Percentiles rank a stretch among this genome's conserved stretches.
phyloP scores from a whole-genome alignment of 1,284 basidiomycete species.

The Fomes fomentarius region DNA sequence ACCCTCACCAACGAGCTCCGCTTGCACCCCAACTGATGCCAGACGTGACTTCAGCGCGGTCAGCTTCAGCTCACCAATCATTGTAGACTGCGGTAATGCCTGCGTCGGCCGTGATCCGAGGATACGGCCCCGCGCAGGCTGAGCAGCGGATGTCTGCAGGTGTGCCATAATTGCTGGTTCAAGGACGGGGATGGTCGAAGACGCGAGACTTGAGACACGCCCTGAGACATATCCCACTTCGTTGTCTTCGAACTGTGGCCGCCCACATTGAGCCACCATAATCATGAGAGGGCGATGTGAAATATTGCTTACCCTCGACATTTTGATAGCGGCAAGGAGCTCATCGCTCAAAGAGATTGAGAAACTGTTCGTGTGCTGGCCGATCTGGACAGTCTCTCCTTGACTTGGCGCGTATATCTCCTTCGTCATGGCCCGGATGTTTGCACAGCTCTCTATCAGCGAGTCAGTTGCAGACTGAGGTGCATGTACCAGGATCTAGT shows the following conservation, averaged over 20 bases:
- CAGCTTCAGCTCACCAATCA: constrained; percentile 95
- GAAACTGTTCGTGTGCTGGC: constrained; percentile 94
- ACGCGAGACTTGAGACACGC: constrained; percentile 79
- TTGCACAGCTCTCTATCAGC: constrained; percentile 79
- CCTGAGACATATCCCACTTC: constrained; percentile 93
- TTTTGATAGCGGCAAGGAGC: constrained; percentile 77
- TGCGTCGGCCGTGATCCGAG: constrained; percentile 64
- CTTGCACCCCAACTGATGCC: constrained; percentile 74
- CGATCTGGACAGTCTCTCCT: constrained; percentile 84
- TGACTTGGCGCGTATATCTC: constrained; percentile 84
- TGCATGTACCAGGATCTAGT: constrained; percentile 90
- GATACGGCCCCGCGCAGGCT: constrained; percentile 41
- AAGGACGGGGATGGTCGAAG: constrained; percentile 73
- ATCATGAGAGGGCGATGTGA: neutral
- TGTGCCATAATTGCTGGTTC: constrained; percentile 47
- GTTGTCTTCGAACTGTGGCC: constrained; percentile 89
- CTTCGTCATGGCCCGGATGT: constrained; percentile 85
- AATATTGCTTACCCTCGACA: constrained; percentile 76
- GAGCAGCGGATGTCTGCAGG: constrained; percentile 31
- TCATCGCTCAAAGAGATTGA: constrained; percentile 93
- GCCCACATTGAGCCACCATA: constrained; percentile 7
- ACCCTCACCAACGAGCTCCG: constrained; percentile 94
- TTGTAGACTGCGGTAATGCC: constrained; percentile 81
- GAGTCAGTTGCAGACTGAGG: constrained; percentile 65
- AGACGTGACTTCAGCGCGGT: constrained; percentile 83